Percentiles rank a stretch among this genome's conserved stretches.
Conservation (phyloP, 208 protist genomes). For the Leishmania amazonensis region DNA sequence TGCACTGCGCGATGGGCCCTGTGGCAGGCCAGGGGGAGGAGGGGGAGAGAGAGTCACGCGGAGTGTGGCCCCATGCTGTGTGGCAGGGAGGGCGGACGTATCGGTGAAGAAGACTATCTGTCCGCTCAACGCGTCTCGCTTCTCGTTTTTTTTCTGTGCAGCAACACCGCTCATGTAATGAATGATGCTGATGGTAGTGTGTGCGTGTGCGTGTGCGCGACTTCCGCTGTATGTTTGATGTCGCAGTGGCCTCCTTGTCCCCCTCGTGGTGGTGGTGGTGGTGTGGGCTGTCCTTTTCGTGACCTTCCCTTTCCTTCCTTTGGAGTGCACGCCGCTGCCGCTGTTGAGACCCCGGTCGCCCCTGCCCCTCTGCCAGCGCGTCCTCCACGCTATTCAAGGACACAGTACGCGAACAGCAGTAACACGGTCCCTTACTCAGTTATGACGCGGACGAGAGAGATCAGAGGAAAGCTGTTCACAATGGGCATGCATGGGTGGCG, state of each 20-base stretch:
- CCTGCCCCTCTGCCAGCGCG: not conserved
- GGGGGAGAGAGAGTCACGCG: too few relatives aligned
- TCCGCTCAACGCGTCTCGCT: too few relatives aligned
- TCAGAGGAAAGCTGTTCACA: not conserved
- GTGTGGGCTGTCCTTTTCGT: not conserved
- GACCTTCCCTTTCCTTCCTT: not conserved
- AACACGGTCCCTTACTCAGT: not conserved
- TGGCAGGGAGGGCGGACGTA: too few relatives aligned
- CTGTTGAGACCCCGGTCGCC: not conserved
- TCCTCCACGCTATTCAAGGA: not conserved
- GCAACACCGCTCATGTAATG: not conserved
- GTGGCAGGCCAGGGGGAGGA: not conserved
- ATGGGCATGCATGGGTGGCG: not conserved
- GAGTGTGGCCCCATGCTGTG: not conserved
- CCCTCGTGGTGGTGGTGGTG: not conserved
- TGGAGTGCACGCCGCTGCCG: not conserved
- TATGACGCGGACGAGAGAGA: not conserved
- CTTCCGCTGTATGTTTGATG: not conserved
- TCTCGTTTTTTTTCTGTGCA: not conserved
- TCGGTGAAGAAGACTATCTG: too few relatives aligned
- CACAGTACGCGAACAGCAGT: not conserved
- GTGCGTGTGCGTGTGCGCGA: not conserved
- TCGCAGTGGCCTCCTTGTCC: not conserved
- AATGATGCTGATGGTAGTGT: not conserved
- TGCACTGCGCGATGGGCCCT: not conserved